These are phyloP conservation scores for Paraglomus occultum DNA, from an alignment of 192 early-diverging fungal species.

Conservation along the genomic window DNA sequence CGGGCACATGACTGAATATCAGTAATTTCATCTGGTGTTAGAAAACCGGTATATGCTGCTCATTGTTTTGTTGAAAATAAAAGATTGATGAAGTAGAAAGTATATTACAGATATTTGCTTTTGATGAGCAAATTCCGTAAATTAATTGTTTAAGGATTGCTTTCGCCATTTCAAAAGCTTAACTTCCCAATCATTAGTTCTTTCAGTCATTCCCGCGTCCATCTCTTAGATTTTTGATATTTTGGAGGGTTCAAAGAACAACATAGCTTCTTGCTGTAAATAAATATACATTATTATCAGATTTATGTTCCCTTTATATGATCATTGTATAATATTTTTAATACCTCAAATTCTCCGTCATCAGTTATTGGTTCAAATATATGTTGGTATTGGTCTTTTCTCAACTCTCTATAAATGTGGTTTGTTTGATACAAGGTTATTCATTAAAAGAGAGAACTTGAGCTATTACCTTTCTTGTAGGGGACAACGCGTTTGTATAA, in stretches of 20 bases:
- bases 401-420: slow-evolving; percentile 25
- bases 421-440: slow-evolving; percentile 24
- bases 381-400: slow-evolving; percentile 27
- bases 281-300: slow-evolving; percentile 31
- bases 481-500: slow-evolving; percentile 20
- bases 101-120: slow-evolving; percentile 20
- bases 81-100: slow-evolving; percentile 23
- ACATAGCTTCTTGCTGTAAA: slow-evolving; percentile 28
- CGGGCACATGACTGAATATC: too few relatives aligned
- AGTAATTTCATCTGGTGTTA: slow-evolving; percentile 24
- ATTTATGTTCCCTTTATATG: slow-evolving; percentile 25
- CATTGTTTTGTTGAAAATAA: slow-evolving; percentile 24
- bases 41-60: slow-evolving; percentile 23
- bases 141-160: slow-evolving; percentile 29
- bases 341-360: slow-evolving; percentile 29
- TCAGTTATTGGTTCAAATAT: slow-evolving; percentile 25
- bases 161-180: slow-evolving; percentile 27
- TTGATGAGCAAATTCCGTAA: slow-evolving; percentile 18
- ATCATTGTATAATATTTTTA: slow-evolving; percentile 26
- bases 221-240: slow-evolving; percentile 30
- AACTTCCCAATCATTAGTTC: slow-evolving; percentile 26
- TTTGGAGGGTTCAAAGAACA: slow-evolving; percentile 26
- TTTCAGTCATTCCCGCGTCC: slow-evolving; percentile 14
- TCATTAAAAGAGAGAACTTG: slow-evolving; percentile 30
- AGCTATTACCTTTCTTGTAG: slow-evolving; percentile 26